Base-by-base conservation (phyloP, 108 stramenopile species). In the Nitzschia putrida region DNA sequence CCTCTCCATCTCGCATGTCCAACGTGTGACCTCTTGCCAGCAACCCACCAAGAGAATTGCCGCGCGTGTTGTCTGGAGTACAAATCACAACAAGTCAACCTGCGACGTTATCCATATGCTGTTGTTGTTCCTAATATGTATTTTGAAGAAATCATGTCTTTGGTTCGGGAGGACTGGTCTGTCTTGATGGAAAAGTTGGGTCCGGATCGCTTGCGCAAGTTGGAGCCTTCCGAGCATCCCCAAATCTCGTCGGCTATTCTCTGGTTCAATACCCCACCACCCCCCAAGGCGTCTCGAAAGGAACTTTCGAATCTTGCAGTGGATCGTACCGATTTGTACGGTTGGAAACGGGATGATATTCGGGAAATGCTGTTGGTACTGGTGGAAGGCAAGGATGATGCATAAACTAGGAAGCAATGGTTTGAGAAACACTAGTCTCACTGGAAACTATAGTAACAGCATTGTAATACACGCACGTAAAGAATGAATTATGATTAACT, bases 261-360 rank as follows among this genome's bases (percentile, higher is more conserved):
- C 1, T 76, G 74, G 74, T 76, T 69, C 44, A 34, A 76, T 29
- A 23, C 43, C 42, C 8, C 43, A 10, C 68, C 61, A 8, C 3
- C 38, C 7, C 50, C 49, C 20, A 23, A 12, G 14, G 45, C n/a
- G 0, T 63, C 61, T 8, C 37, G 43, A 3, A 7, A 55, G 44
- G 49, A 60, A 26, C 60, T 74, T 58, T 66, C 63, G 44, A 47
- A 39, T 21, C 69, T 76, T 37, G 84, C 86, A 57, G 82, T 55
- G 7, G 86, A 88, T 42, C 64, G 73, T 10, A 73, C 79, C 43
- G 59, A 53, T 0, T 63, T 88, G 59, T 52, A 73, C 59, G 86
- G 86, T 13, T 84, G 81, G 76, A 85, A 83, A 54, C 64, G 86
- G 43, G 86, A 88, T 26, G 86, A 88, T 60, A 50, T 84, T 26